Conservation (phyloP, 257 asterid species). For the Solanum raphanifolium region DNA sequence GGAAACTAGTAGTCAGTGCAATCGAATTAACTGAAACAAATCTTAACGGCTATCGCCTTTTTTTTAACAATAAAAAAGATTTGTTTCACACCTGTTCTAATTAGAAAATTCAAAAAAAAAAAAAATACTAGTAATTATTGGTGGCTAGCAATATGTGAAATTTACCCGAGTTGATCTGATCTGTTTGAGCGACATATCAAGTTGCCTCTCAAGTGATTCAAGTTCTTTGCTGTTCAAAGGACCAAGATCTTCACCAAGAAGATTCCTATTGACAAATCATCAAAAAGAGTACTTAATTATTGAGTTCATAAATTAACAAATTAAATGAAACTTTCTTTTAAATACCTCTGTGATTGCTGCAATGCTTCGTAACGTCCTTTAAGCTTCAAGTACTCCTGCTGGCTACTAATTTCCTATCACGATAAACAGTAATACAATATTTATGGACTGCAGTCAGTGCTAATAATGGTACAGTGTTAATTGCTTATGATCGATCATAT, state of each 20-base stretch:
- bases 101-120: neutral
- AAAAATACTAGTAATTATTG: neutral
- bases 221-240: slow-evolving; percentile 95
- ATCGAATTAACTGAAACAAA: neutral
- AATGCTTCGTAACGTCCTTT: slow-evolving; percentile 93
- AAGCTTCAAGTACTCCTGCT: slow-evolving; percentile 95
- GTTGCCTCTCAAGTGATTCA: slow-evolving; percentile 89
- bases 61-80: neutral
- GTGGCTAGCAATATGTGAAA: neutral
- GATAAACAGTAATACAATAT: neutral
- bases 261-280: slow-evolving; percentile 39
- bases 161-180: slow-evolving; percentile 88
- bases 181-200: slow-evolving; percentile 89
- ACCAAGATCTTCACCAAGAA: slow-evolving; percentile 95
- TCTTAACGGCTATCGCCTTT: neutral
- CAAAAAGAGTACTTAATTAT: neutral
- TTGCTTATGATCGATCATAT: neutral
- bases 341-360: slow-evolving; percentile 87
- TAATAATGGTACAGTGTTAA: neutral
- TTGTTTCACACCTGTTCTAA: neutral
- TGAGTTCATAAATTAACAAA: neutral
- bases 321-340: neutral
- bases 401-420: slow-evolving; percentile 85
- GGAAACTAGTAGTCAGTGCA: neutral
- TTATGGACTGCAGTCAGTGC: neutral